Conservation (phyloP, 768 basidiomycete species). For the Mycena haematopus region DNA sequence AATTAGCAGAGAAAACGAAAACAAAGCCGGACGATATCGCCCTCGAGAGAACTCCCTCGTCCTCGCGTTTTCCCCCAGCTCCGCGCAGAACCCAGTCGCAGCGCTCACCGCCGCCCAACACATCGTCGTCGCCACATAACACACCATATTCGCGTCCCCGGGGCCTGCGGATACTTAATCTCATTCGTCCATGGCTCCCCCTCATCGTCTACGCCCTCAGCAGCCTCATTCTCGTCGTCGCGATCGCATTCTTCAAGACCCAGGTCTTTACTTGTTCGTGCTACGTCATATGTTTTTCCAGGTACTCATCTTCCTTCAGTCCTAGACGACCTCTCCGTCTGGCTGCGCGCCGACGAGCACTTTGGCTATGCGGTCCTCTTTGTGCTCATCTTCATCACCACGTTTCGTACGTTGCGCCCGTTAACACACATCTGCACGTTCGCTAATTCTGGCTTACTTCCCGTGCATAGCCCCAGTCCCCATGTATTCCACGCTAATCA, state of each 20-base stretch:
- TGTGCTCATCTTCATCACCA: constrained; percentile 83
- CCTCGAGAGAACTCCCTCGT: constrained; percentile 14
- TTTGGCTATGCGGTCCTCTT: constrained; percentile 84
- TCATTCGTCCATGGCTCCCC: constrained; percentile 79
- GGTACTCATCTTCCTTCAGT: constrained; percentile 47
- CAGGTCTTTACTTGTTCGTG: constrained; percentile 81
- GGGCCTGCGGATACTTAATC: constrained; percentile 59
- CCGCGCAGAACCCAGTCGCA: neutral
- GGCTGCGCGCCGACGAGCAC: constrained; percentile 73
- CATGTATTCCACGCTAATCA: constrained; percentile 91
- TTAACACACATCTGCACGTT: constrained; percentile 4
- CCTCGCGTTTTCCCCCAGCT: constrained; percentile 16
- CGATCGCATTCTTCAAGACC: constrained; percentile 83
- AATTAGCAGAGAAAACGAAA: constrained; percentile 38
- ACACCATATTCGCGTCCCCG: constrained; percentile 45
- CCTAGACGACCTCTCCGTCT: constrained; percentile 81
- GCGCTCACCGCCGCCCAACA: constrained; percentile 14
- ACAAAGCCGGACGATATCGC: constrained; percentile 37
- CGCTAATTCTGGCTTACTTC: no score
- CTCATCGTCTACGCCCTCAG: constrained; percentile 79
- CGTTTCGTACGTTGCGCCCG: constrained; percentile 73
- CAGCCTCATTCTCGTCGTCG: constrained; percentile 76
- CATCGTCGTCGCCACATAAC: constrained; percentile 30
- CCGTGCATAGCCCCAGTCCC: constrained; percentile 80
- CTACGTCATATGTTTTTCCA: constrained; percentile 8